phyloP scores from a whole-genome alignment of 2,329 filamentous ascomycete species.

The Verticillium klebahnii region DNA sequence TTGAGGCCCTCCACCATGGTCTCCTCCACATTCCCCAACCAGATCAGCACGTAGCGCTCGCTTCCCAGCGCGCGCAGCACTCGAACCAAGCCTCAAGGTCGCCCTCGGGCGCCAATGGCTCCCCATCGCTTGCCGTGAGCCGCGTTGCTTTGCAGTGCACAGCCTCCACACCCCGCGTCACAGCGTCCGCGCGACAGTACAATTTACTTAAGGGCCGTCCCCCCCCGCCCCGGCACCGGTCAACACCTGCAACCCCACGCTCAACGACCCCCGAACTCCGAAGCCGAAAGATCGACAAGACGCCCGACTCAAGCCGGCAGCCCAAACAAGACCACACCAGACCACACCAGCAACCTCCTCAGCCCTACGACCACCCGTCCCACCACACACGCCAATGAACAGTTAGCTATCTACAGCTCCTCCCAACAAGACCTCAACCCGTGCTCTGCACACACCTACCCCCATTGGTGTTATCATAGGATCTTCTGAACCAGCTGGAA shows the following conservation, averaged over 20 bases:
- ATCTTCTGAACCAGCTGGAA: conserved; percentile 11
- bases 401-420: conserved; percentile 1
- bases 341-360: conserved; percentile 2
- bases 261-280: conserved; percentile 13
- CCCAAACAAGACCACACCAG: background rate
- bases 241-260: conserved; percentile 8
- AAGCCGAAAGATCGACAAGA: conserved; percentile 4
- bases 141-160: background rate
- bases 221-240: background rate
- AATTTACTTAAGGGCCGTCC: background rate
- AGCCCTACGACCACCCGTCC: conserved; percentile 1
- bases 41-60: background rate
- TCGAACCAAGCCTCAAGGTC: background rate
- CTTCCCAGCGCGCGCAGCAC: background rate
- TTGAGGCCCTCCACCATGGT: conserved; percentile 11
- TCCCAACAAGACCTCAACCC: conserved; percentile 2
- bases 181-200: background rate
- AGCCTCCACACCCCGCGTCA: background rate
- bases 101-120: background rate
- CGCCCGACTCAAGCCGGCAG: background rate
- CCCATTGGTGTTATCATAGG: conserved; percentile 5
- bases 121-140: background rate
- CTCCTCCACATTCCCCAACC: background rate
- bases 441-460: conserved; percentile 10
- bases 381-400: conserved; percentile 5